Evolutionary conservation across 1,139 yeast genomes (phyloP), one percentile per base, ranked within the genome.

Genomic region (Sugiyamaella novakii): DNA sequence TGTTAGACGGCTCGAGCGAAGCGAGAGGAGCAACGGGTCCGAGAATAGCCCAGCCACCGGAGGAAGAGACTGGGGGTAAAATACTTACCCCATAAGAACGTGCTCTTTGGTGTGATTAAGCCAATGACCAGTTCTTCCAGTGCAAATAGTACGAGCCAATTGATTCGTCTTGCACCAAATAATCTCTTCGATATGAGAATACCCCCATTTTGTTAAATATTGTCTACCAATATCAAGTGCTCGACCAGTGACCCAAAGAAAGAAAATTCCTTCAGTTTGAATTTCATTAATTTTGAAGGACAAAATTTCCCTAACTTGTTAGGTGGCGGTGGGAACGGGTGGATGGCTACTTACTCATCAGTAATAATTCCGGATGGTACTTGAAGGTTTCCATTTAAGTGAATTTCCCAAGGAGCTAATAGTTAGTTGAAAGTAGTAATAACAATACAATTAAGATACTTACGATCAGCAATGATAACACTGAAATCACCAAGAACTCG

Each of bases 81-180:
- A 4, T 24, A 51, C 65, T 40, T 50, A 65, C 67, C 96, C 98
- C 22, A 91, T 87, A 10, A 91, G 69, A 40, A 88, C 72, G 64
- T 91, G 97, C 66, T 91, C 98, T 60, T 91, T 91, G 0, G 96
- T 87, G 66, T 91, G 98, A 63, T 91, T 91, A 44, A 91, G 73
- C 98, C 98, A 91, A 65, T 91, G 98, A 0, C 98, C 98, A 0
- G 98, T 91, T 54, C 97, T 72, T 0, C 98, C 98, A 0, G 98
- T 91, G 52, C 94, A 92, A 45, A 91, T 89, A 0, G 96, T 91
- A 54, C 96, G 72, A 27, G 84, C 81, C 53, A 91, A 70, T 64
- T 91, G 97, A 65, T 91, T 91, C 8, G 94, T 79, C 65, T 91
- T 91, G 53, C 88, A 79, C 98, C 98, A 91, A 17, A 91, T 79